Base-by-base conservation (phyloP, 108 stramenopile species). In the Nitzschia palea region DNA sequence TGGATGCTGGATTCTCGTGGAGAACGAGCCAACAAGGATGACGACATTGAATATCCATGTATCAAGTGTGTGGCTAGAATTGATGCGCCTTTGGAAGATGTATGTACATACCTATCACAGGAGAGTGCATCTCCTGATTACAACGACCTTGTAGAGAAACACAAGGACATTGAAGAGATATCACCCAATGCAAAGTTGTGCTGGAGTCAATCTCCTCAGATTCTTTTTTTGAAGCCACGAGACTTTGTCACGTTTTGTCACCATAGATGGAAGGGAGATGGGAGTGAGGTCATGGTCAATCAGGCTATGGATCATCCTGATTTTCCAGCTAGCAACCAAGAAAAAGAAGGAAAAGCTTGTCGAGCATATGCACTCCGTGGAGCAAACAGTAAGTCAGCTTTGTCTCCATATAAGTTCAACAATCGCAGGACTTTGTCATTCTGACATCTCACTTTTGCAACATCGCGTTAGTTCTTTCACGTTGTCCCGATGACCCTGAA, bases 1-100 rank as follows among this genome's bases (percentile, higher is more conserved):
- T 94, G 90, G 90, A 88, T 94, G 88, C 73, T 77, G 27, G 93
- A 94, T 67, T 79, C 88, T 15, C 75, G 93, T 34, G 83, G 80
- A 37, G 77, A 83, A 0, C 32, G 65, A 31, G 84, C 70, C 18
- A 54, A 71, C 29, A 48, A 44, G n/a, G 44, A 77, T n/a, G 75
- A 83, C 30, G 57, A 73, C 27, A 65, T 44, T 43, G 76, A 86
- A 44, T 91, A 85, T 71, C 93, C 93, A 0, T 95, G 93, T 45
- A 75, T 91, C 35, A 86, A 84, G 53, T 76, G 78, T 26, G 79
- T 71, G 56, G 68, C 85, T 12, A 85, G 72, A 25, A 87, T 95
- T 47, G 87, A 95, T 73, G 93, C 93, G 25, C 86, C 88, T 0
- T 61, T 90, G 43, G 93, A 95, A 64, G 67, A 70, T 44, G 93